A percentile compares a stretch with the other conserved stretches of the same genome.
Evolutionary conservation across 352 stramenopile genomes (phyloP).

Genomic region (Phytophthora hibernalis): DNA sequence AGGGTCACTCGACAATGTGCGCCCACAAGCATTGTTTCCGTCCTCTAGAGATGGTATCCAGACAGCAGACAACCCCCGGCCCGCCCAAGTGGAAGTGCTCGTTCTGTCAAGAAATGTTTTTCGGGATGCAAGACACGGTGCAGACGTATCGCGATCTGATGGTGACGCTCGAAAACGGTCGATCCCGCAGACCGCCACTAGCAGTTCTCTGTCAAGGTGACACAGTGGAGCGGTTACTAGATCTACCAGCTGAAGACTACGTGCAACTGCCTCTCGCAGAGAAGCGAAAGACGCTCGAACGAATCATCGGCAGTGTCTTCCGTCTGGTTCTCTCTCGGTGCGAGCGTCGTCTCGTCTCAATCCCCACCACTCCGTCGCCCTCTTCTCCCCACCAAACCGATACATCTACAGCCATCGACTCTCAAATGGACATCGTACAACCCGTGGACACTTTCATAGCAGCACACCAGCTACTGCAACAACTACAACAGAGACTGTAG

Average conservation of each 20-base stretch:
- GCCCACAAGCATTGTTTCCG: conserved; percentile 45
- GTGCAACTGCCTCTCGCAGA: conserved; percentile 49
- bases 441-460: conserved; percentile 42
- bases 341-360: conserved; percentile 26
- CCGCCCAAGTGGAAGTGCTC: conserved; percentile 54
- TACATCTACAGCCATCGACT: conserved; percentile 11
- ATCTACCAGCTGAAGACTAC: conserved; percentile 53
- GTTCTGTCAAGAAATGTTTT: conserved; percentile 67
- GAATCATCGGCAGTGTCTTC: conserved; percentile 41
- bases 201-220: conserved; percentile 55
- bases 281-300: conserved; percentile 45
- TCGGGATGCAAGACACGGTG: conserved; percentile 51
- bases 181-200: conserved; percentile 16
- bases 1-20: conserved; percentile 54
- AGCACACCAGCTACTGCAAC: conserved; percentile 22
- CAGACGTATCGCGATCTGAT: conserved; percentile 57
- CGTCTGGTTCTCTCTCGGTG: conserved; percentile 57
- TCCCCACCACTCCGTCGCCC: not conserved
- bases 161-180: conserved; percentile 53
- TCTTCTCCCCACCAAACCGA: conserved; percentile 5
- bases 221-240: conserved; percentile 48
- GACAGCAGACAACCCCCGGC: not conserved
- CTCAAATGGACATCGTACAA: conserved; percentile 47
- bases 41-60: conserved; percentile 25
- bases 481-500: conserved; percentile 28